Base-by-base conservation (phyloP, 371 early-diverging fungal species). In the Vairimorpha ceranae region DNA sequence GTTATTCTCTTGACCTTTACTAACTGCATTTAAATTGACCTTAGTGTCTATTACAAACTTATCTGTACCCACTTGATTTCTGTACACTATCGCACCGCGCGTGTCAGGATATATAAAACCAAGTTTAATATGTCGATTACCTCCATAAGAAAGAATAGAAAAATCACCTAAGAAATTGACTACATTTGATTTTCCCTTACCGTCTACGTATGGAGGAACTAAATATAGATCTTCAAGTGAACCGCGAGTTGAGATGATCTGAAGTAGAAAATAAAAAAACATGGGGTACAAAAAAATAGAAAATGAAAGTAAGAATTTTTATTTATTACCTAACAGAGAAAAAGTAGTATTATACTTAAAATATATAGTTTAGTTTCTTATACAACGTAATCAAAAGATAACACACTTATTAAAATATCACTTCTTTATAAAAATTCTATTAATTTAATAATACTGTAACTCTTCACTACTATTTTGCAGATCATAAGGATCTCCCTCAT, bases 71-170 rank as follows among this genome's bases (percentile, higher is more conserved):
- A 58, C 10, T 7, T 58, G 10, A 4, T 58, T 6, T 25, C 21
- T 58, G 25, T 58, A 58, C 2, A 58, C 58, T 32, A 58, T 8
- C 2, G 25, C 6, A 2, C 58, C 58, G 3, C 14, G 6, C 12
- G 58, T 14, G 3, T 21, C 32, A 8, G 58, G 25, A 25, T 12
- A 58, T 10, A 58, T 25, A 32, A 27, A 25, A 14, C 8, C 58
- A 2, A 58, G 33, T 58, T 58, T 25, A 14, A 58, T 32, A 58
- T 30, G 33, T 25, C 29, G 58, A 58, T 25, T 10, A 32, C 58
- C 32, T 10, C 58, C 58, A 58, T 58, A 29, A 58, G 58, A 58
- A 6, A 25, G 7, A 58, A 58, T 32, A 58, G 30, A 58, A 19
- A 29, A 29, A 17, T 58, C 58, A 27, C 58, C 58, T 15, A 25